phyloP scores from a whole-genome alignment of 1,284 basidiomycete genomes.

The Pseudozyma sp. region DNA sequence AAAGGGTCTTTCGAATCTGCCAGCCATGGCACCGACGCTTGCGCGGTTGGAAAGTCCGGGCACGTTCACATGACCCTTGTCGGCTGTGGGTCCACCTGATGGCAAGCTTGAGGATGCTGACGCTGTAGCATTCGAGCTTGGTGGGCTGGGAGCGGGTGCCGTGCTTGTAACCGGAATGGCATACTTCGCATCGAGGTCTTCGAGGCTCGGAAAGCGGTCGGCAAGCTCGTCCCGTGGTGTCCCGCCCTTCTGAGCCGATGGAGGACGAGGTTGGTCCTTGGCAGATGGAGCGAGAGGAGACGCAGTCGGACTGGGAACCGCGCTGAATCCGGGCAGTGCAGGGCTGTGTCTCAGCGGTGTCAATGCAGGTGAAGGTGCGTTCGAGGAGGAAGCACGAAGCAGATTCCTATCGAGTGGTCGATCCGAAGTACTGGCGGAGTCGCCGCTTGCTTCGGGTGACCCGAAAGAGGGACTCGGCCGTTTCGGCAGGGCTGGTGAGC shows the following conservation, averaged over 20 bases:
- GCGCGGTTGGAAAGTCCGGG: conserved; percentile 47
- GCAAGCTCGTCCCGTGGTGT: conserved; percentile 35
- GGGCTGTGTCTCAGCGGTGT: conserved; percentile 52
- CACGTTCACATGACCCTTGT: conserved; percentile 11
- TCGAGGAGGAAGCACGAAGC: conserved; percentile 26
- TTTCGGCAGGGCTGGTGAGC: conserved; percentile 25
- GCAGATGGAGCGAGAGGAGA: conserved; percentile 25
- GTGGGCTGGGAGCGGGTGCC: conserved; percentile 4
- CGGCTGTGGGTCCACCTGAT: not conserved
- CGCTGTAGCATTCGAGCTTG: conserved; percentile 6
- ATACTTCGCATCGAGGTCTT: conserved; percentile 55
- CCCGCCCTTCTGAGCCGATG: conserved; percentile 2
- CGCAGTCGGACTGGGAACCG: conserved; percentile 24
- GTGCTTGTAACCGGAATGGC: conserved; percentile 9
- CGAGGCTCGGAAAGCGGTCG: conserved; percentile 55
- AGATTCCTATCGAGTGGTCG: conserved; percentile 31
- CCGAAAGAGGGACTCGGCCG: conserved; percentile 20
- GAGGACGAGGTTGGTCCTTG: conserved; percentile 7
- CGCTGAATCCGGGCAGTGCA: conserved; percentile 52
- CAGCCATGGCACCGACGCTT: conserved; percentile 51
- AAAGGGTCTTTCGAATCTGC: conserved; percentile 43
- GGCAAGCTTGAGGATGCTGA: conserved; percentile 14
- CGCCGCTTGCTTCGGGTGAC: conserved; percentile 21
- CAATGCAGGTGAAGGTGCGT: conserved; percentile 30
- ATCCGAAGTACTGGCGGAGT: conserved; percentile 7